These are phyloP conservation scores for Umbellularia californica DNA, from an alignment of 164 flowering plant genomes.

Conservation along the genomic window DNA sequence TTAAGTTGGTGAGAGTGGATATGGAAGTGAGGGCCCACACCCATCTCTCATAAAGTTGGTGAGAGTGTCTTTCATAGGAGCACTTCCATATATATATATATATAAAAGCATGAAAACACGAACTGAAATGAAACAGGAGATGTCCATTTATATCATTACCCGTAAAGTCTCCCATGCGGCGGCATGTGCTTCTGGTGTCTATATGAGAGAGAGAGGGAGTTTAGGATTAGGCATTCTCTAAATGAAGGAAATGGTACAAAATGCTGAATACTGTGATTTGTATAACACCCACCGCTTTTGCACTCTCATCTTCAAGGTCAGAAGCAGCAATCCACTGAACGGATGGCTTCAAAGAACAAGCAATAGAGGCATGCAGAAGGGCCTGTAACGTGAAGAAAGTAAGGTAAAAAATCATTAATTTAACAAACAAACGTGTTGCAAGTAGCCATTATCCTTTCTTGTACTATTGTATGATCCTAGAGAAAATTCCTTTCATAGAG, in stretches of 20 bases:
- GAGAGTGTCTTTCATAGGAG: too few relatives aligned
- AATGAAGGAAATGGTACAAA: neutral
- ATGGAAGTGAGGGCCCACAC: too few relatives aligned
- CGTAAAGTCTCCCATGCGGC: conserved; percentile 83
- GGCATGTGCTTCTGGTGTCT: conserved; percentile 90
- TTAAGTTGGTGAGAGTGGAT: too few relatives aligned
- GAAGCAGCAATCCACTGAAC: conserved; percentile 98
- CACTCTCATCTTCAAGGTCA: conserved; percentile 90
- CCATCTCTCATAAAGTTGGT: too few relatives aligned
- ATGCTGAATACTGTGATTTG: neutral
- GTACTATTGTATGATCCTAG: neutral
- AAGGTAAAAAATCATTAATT: neutral
- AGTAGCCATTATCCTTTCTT: neutral
- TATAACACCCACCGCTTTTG: conserved; percentile 45
- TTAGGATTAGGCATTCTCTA: neutral
- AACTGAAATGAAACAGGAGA: neutral
- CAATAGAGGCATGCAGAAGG: conserved; percentile 90
- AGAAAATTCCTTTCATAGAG: too few relatives aligned
- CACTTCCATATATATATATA: too few relatives aligned
- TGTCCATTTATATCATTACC: conserved; percentile 30
- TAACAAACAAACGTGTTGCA: neutral
- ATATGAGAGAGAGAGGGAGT: conserved; percentile 14
- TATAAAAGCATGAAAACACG: neutral
- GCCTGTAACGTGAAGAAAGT: conserved; percentile 45
- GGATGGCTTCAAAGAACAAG: conserved; percentile 79